phyloP scores from a whole-genome alignment of 768 basidiomycete genomes.

The Leucocoprinus leucothites region DNA sequence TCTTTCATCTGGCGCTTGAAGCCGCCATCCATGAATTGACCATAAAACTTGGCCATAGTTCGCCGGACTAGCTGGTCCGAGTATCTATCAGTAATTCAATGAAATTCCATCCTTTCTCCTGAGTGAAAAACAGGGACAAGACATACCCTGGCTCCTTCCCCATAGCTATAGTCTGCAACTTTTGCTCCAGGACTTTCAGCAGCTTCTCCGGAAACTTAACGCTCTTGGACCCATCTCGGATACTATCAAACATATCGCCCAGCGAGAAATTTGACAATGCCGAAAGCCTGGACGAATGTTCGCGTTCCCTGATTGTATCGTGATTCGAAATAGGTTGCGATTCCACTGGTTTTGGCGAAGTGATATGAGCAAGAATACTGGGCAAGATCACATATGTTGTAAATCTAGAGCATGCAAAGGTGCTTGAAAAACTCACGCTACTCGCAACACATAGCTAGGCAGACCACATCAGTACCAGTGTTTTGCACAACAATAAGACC shows the following conservation, averaged over 20 bases:
- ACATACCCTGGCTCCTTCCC: constrained; percentile 87
- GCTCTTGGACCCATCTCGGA: constrained; percentile 73
- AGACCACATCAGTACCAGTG: constrained; percentile 7
- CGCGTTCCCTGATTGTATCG: constrained; percentile 48
- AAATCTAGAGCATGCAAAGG: constrained; percentile 7
- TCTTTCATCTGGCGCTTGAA: constrained; percentile 93
- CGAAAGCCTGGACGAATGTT: constrained; percentile 66
- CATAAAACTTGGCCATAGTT: constrained; percentile 91
- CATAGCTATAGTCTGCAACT: constrained; percentile 90
- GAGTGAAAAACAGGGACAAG: not conserved
- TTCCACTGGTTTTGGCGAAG: constrained; percentile 54
- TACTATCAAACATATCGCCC: constrained; percentile 61
- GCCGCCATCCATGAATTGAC: constrained; percentile 78
- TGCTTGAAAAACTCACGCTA: constrained; percentile 58
- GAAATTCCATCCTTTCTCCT: not conserved
- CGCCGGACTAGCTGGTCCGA: constrained; percentile 87
- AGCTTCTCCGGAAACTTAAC: constrained; percentile 95
- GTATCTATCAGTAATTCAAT: constrained; percentile 50
- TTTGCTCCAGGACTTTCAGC: constrained; percentile 85
- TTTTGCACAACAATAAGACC: constrained; percentile 12
- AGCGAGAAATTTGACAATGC: constrained; percentile 68
- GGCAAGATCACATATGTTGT: constrained; percentile 14
- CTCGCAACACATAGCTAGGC: constrained; percentile 73
- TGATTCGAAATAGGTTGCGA: constrained; percentile 24
- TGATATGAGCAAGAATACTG: constrained; percentile 72